phyloP scores from a whole-genome alignment of 108 stramenopile species.

The Skeletonema grethae region DNA sequence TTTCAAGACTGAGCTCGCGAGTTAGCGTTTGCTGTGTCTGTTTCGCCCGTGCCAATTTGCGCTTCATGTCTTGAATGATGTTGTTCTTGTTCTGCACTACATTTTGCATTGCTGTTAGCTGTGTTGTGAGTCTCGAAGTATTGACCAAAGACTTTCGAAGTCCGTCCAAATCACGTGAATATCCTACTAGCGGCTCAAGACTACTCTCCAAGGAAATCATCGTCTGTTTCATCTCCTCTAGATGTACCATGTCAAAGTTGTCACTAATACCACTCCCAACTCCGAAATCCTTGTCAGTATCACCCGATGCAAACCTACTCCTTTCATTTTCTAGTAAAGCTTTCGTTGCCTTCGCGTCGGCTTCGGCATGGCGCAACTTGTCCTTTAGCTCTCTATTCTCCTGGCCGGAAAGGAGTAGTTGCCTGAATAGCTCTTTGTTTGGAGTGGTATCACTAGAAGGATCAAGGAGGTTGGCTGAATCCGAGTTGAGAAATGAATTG shows the following conservation, averaged over 20 bases:
- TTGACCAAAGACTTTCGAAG: constrained; percentile 15
- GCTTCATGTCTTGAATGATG: constrained; percentile 13
- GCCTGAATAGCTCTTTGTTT: constrained; percentile 1
- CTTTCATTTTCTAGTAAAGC: background rate
- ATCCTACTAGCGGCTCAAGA: constrained; percentile 1
- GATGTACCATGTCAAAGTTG: background rate
- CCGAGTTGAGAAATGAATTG: background rate
- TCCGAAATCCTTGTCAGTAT: background rate
- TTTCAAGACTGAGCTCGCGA: background rate
- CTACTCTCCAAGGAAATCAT: constrained; percentile 13
- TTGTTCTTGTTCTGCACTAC: constrained; percentile 28
- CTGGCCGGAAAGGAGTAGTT: background rate
- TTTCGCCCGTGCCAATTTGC: constrained; percentile 15
- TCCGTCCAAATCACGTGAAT: constrained; percentile 19
- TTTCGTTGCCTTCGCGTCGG: background rate
- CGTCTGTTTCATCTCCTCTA: background rate
- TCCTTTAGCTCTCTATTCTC: constrained; percentile 1
- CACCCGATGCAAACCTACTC: background rate
- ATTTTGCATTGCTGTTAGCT: constrained; percentile 28
- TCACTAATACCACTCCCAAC: background rate
- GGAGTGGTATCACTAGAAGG: background rate
- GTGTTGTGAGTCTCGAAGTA: constrained; percentile 15
- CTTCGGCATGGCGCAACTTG: background rate
- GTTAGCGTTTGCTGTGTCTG: background rate
- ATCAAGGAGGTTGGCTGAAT: background rate